Conservation (phyloP, 805 yeast genomes). For the Candida endomychidarum region DNA sequence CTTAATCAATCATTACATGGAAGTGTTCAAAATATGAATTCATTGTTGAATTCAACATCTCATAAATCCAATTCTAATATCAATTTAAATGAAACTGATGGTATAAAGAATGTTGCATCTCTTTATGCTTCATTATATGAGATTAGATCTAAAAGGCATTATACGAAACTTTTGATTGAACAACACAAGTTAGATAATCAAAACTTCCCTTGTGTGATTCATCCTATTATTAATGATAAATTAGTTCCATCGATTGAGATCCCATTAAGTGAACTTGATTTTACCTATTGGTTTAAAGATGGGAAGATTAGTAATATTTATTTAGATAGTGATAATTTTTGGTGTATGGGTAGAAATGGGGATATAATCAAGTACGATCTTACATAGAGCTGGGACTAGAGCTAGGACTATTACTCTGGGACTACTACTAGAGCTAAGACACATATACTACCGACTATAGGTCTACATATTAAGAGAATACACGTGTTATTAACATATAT, state of each 20-base stretch:
- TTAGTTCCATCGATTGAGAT: conserved; percentile 39
- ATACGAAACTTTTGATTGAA: conserved; percentile 19
- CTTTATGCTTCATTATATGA: conserved; percentile 37
- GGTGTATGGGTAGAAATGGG: conserved; percentile 42
- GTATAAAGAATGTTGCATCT: conserved; percentile 28
- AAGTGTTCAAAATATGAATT: conserved; percentile 22
- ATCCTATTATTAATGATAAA: conserved; percentile 38
- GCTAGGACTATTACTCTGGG: no score
- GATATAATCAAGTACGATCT: conserved; percentile 37
- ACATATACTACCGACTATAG: no score
- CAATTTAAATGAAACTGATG: conserved; percentile 17
- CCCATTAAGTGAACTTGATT: conserved; percentile 33
- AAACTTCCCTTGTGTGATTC: conserved; percentile 27
- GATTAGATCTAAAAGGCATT: conserved; percentile 34
- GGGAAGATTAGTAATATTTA: conserved; percentile 37
- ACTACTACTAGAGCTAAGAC: no score
- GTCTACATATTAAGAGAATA: no score
- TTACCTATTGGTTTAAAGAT: conserved; percentile 31
- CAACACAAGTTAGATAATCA: conserved; percentile 9
- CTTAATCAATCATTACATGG: conserved; percentile 12
- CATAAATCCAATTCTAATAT: conserved; percentile 7
- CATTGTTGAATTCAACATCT: conserved; percentile 16
- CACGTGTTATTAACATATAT: no score
- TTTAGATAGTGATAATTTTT: conserved; percentile 27
- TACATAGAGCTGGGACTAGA: not conserved